Conservation (phyloP, 2,329 filamentous ascomycete genomes). For the Cytospora piceae region DNA sequence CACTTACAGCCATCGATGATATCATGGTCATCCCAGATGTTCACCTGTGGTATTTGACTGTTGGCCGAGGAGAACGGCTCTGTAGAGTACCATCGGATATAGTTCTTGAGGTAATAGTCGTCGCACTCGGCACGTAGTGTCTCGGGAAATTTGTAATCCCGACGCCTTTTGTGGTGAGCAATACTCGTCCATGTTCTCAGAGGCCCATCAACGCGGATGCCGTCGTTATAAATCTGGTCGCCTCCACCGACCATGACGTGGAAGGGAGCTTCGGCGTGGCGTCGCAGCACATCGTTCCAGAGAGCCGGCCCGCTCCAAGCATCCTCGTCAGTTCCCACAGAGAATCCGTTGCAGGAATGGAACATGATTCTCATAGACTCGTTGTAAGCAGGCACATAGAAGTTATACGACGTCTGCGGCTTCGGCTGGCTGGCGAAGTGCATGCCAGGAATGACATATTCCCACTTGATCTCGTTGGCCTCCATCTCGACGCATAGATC, state of each 20-base stretch:
- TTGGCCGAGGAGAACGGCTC: slow-evolving; percentile 86
- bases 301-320: slow-evolving; percentile 88
- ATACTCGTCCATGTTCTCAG: slow-evolving; percentile 82
- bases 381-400: slow-evolving; percentile 81
- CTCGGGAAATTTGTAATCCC: slow-evolving; percentile 75
- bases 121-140: slow-evolving; percentile 83
- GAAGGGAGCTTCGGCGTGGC: slow-evolving; percentile 78
- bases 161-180: slow-evolving; percentile 80
- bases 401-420: slow-evolving; percentile 62
- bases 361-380: slow-evolving; percentile 99
- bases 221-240: slow-evolving; percentile 96
- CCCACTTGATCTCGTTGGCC: slow-evolving; percentile 71
- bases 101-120: slow-evolving; percentile 88
- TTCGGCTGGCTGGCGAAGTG: slow-evolving; percentile 62
- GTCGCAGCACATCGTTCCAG: slow-evolving; percentile 91
- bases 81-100: slow-evolving; percentile 80
- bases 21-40: slow-evolving; percentile 98
- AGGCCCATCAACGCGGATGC: slow-evolving; percentile 82
- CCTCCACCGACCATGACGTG: slow-evolving; percentile 97
- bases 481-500: slow-evolving; percentile 78
- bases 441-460: slow-evolving; percentile 73
- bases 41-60: slow-evolving; percentile 91
- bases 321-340: slow-evolving; percentile 80
- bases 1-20: slow-evolving; percentile 65
- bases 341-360: slow-evolving; percentile 97